Percentiles rank a stretch among this genome's conserved stretches.
phyloP scores from a whole-genome alignment of 495 filamentous ascomycete genomes.

The Podospora pseudoanserina region DNA sequence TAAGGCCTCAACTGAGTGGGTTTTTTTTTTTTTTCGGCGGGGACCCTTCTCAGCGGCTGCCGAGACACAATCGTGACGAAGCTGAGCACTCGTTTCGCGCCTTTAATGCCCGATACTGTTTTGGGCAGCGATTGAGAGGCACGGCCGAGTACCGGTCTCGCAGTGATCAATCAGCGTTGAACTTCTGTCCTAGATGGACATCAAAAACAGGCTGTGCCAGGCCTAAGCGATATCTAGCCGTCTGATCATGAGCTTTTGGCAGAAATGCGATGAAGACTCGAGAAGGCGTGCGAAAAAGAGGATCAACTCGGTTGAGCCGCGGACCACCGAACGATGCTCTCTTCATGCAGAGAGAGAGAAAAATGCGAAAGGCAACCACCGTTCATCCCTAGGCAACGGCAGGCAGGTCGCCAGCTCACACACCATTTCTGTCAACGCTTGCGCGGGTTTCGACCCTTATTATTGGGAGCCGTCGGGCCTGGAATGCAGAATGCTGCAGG shows the following conservation, averaged over 20 bases:
- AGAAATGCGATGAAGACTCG: slow-evolving; percentile 15
- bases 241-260: background rate
- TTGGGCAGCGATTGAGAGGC: slow-evolving; percentile 34
- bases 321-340: slow-evolving; percentile 5
- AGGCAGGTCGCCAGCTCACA: slow-evolving; percentile 24
- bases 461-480: slow-evolving; percentile 30
- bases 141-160: slow-evolving; percentile 1
- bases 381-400: slow-evolving; percentile 24
- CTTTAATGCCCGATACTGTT: slow-evolving; percentile 33
- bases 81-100: slow-evolving; percentile 13
- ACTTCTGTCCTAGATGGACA: background rate
- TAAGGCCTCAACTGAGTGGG: slow-evolving; percentile 33
- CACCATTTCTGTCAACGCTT: slow-evolving; percentile 21
- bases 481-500: slow-evolving; percentile 31
- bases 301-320: background rate
- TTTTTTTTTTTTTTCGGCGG: slow-evolving; percentile 22
- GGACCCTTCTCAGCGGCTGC: slow-evolving; percentile 20
- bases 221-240: slow-evolving; percentile 2
- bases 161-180: slow-evolving; percentile 7
- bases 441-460: background rate
- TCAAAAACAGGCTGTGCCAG: background rate
- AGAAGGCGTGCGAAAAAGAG: slow-evolving; percentile 14
- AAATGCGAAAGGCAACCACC: slow-evolving; percentile 16
- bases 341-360: slow-evolving; percentile 3
- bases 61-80: slow-evolving; percentile 14